Evolutionary conservation across 169 alveolate genomes (phyloP).

Genomic region (Eimeria zaria): DNA sequence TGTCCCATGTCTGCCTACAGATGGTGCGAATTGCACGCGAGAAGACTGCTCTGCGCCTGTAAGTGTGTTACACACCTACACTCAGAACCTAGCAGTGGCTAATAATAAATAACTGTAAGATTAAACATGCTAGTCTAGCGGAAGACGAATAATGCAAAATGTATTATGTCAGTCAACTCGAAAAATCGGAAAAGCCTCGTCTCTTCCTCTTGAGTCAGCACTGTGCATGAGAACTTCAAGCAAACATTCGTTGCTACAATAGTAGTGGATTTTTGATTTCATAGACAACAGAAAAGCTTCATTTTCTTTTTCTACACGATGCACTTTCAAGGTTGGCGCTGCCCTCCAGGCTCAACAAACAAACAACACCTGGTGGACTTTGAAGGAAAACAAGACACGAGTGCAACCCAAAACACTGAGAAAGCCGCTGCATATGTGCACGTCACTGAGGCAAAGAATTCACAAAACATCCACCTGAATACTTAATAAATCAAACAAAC

Average conservation of each 20-base stretch:
- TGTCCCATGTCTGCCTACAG: neutral
- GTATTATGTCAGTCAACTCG: neutral
- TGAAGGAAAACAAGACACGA: no score
- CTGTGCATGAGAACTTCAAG: neutral
- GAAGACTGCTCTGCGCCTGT: no score
- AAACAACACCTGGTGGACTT: neutral
- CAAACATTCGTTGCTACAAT: neutral
- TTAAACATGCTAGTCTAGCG: no score
- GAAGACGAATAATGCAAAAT: no score
- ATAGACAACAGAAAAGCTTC: conserved; percentile 6
- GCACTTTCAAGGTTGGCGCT: neutral
- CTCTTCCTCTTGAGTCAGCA: neutral
- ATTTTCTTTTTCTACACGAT: neutral
- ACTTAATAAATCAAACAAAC: neutral
- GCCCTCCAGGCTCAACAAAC: neutral
- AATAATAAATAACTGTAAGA: no score
- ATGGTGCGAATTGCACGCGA: no score
- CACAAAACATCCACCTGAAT: neutral
- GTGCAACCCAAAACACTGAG: no score
- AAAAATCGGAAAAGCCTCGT: neutral
- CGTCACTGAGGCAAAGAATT: neutral
- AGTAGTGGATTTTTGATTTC: neutral
- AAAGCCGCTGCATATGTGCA: no score
- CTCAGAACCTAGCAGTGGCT: no score
- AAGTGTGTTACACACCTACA: no score